A percentile compares a stretch with the other conserved stretches of the same genome.
Evolutionary conservation across 1,284 basidiomycete species (phyloP).

Genomic region (Trametes hirsuta): DNA sequence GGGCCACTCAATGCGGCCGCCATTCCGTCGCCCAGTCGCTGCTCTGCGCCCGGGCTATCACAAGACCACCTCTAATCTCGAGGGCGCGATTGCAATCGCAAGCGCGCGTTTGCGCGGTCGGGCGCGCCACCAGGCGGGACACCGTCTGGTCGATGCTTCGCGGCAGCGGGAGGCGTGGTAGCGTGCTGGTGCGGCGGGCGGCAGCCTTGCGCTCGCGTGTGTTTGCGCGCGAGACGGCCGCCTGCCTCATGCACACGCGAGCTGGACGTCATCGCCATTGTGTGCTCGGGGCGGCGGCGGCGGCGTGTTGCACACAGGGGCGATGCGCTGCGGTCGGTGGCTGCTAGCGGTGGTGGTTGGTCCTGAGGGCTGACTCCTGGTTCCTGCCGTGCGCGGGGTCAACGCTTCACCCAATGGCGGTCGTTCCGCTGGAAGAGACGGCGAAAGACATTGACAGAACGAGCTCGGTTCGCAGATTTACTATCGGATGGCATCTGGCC

Average conservation of each 20-base stretch:
- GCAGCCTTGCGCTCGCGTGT: neutral
- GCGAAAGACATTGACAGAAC: neutral
- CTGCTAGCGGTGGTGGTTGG: neutral
- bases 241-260: neutral
- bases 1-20: conserved; percentile 14
- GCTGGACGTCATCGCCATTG: neutral
- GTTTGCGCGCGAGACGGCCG: neutral
- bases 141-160: conserved; percentile 18
- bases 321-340: neutral
- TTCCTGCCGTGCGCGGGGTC: neutral
- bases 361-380: neutral
- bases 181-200: conserved; percentile 1
- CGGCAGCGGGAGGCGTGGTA: conserved; percentile 11
- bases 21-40: neutral
- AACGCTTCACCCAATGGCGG: conserved; percentile 13
- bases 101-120: neutral
- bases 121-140: conserved; percentile 12
- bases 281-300: too few species aligned
- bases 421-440: neutral
- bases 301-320: neutral
- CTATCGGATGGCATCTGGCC: conserved; percentile 28
- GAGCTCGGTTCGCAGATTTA: conserved; percentile 18
- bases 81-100: conserved; percentile 14
- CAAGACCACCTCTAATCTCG: conserved; percentile 18
- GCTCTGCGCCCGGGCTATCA: conserved; percentile 12